A percentile compares a stretch with the other conserved stretches of the same genome.
Conservation (phyloP, 2,329 filamentous ascomycete genomes). For the Chaetomiaceae sp. region DNA sequence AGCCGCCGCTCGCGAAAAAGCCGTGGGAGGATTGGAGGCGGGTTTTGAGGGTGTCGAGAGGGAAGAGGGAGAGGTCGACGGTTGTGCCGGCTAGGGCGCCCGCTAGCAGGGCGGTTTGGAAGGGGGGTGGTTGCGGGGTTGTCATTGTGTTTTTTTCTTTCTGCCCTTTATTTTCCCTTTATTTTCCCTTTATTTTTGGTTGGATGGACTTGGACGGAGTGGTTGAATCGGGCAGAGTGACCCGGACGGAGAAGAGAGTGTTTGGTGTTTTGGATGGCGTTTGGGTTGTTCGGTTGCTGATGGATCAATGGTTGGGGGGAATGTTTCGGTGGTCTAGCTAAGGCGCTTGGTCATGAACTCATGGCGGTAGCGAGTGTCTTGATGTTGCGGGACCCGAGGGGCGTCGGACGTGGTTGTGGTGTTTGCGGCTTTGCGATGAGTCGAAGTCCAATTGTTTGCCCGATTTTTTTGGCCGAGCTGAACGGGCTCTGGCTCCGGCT, state of each 20-base stretch:
- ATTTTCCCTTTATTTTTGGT: background rate
- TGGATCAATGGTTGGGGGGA: background rate
- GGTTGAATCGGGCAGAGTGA: too few relatives aligned
- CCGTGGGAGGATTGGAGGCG: conserved; percentile 78
- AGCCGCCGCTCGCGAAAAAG: conserved; percentile 80
- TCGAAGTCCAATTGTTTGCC: background rate
- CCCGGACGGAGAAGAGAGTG: too few relatives aligned
- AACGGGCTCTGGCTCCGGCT: background rate
- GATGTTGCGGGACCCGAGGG: background rate
- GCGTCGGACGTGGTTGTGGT: background rate
- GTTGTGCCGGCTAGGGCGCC: conserved; percentile 91
- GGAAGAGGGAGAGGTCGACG: conserved; percentile 94
- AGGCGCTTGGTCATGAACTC: too few relatives aligned
- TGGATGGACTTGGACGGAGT: too few relatives aligned
- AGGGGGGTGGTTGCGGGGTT: conserved; percentile 34
- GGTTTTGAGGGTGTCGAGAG: conserved; percentile 97
- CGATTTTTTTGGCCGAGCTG: conserved; percentile 1
- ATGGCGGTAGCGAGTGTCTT: too few relatives aligned
- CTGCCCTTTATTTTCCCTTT: background rate
- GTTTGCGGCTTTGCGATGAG: background rate
- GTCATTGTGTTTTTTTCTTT: conserved; percentile 5
- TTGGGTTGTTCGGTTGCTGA: background rate
- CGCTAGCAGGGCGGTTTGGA: conserved; percentile 63
- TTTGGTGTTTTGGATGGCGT: too few relatives aligned
- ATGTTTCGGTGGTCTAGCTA: background rate